A percentile compares a stretch with the other conserved stretches of the same genome.
phyloP scores from a whole-genome alignment of 768 basidiomycete species.

The Coprinopsis sp. region DNA sequence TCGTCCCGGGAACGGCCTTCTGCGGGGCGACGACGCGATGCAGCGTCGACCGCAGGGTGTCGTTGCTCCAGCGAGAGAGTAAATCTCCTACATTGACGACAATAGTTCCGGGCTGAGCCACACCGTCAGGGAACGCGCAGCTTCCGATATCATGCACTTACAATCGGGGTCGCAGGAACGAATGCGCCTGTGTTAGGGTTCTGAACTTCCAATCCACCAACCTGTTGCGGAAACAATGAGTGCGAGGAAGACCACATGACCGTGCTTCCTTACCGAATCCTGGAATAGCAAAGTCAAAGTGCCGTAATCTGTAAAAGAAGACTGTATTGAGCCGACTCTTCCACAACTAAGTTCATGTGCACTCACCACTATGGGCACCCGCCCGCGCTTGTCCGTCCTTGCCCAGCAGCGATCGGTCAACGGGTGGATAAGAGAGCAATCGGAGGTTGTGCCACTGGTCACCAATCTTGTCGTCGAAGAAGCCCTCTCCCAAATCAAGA shows the following conservation, averaged over 20 bases:
- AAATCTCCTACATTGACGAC: slow-evolving; percentile 83
- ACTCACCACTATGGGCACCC: slow-evolving; percentile 71
- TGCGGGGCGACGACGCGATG: slow-evolving; percentile 80
- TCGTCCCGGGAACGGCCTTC: slow-evolving; percentile 40
- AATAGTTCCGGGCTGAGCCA: slow-evolving; percentile 64
- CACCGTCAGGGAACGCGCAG: slow-evolving; percentile 1
- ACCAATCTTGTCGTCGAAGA: slow-evolving; percentile 72
- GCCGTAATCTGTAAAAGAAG: slow-evolving; percentile 55
- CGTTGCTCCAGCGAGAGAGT: slow-evolving; percentile 80
- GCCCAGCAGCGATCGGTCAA: slow-evolving; percentile 52
- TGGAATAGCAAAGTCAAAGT: slow-evolving; percentile 81
- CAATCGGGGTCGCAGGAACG: slow-evolving; percentile 71
- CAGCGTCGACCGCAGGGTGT: slow-evolving; percentile 71
- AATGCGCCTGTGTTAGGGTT: slow-evolving; percentile 73
- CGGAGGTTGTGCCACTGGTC: slow-evolving; percentile 80
- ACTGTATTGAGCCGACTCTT: not conserved
- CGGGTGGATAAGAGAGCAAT: slow-evolving; percentile 76
- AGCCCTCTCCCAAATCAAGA: slow-evolving; percentile 63
- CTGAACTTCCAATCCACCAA: slow-evolving; percentile 79
- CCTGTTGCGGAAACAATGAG: slow-evolving; percentile 27
- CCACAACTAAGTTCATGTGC: not conserved
- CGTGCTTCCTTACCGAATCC: slow-evolving; percentile 45
- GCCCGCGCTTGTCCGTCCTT: slow-evolving; percentile 73
- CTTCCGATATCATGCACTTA: slow-evolving; percentile 30
- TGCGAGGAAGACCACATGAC: not conserved